phyloP scores from a whole-genome alignment of 176 grass and related monocot genomes.

The Coix lacrymajobi region DNA sequence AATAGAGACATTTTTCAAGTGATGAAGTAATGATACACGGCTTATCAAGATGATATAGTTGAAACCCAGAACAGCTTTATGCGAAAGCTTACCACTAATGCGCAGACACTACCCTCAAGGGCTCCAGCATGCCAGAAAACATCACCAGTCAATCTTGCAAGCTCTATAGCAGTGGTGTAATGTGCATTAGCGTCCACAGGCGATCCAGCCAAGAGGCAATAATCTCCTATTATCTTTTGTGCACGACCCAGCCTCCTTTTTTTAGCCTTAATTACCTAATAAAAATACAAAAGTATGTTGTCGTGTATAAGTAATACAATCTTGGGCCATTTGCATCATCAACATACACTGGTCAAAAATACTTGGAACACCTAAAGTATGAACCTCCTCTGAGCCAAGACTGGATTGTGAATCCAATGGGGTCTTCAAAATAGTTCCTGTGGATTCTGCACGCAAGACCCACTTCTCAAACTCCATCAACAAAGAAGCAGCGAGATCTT shows the following conservation, averaged over 20 bases:
- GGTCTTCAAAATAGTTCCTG: conserved; percentile 98
- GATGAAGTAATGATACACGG: background rate
- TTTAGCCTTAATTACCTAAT: conserved; percentile 97
- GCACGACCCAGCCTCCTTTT: conserved; percentile 92
- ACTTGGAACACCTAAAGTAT: conserved; percentile 85
- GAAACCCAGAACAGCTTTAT: background rate
- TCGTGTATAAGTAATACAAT: conserved; percentile 38
- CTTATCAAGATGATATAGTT: background rate
- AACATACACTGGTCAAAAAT: conserved; percentile 54
- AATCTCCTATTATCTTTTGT: conserved; percentile 97
- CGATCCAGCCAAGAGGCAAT: conserved; percentile 92
- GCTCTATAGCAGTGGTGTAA: conserved; percentile 95
- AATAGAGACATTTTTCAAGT: background rate
- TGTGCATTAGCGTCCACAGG: conserved; percentile 95
- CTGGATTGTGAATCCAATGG: conserved; percentile 98
- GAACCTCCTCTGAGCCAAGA: conserved; percentile 99
- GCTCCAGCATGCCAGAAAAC: conserved; percentile 99
- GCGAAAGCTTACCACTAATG: conserved; percentile 63
- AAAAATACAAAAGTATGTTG: conserved; percentile 28
- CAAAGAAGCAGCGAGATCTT: conserved; percentile 90
- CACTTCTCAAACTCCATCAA: conserved; percentile 99
- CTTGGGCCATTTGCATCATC: conserved; percentile 10
- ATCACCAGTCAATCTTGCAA: conserved; percentile 95
- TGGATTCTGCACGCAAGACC: conserved; percentile 93
- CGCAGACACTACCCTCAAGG: conserved; percentile 93